Evolutionary conservation across 2,329 filamentous ascomycete genomes (phyloP).

Genomic region (Colletotrichum sp.): DNA sequence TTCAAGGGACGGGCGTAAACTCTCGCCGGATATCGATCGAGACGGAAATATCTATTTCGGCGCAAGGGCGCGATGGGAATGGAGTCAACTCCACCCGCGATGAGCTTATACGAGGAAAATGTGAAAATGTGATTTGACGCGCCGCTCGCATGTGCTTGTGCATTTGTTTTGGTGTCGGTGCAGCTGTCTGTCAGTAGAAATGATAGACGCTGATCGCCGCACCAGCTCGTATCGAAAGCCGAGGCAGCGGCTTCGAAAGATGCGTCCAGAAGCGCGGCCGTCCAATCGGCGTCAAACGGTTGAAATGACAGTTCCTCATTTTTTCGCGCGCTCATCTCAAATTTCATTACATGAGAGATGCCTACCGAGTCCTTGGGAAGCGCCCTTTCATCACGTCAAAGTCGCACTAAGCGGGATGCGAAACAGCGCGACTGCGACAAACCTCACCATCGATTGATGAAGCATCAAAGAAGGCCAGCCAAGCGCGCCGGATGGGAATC

Average conservation of each 20-base stretch:
- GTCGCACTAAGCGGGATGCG: neutral
- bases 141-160: neutral
- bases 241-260: neutral
- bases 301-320: neutral
- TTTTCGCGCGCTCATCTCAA: neutral
- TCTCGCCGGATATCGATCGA: neutral
- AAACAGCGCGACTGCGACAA: neutral
- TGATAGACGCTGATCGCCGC: neutral
- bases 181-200: neutral
- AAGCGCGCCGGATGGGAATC: neutral
- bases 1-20: neutral
- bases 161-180: neutral
- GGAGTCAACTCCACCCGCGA: neutral
- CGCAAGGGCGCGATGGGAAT: neutral
- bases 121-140: neutral
- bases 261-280: neutral
- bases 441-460: neutral
- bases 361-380: neutral
- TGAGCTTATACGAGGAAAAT: slow-evolving; percentile 5
- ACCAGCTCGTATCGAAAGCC: neutral
- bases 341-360: neutral
- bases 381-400: neutral
- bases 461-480: neutral
- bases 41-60: neutral
- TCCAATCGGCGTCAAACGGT: neutral